phyloP scores from a whole-genome alignment of 1,284 basidiomycete genomes.

The Apiotrichum veenhuisii region DNA sequence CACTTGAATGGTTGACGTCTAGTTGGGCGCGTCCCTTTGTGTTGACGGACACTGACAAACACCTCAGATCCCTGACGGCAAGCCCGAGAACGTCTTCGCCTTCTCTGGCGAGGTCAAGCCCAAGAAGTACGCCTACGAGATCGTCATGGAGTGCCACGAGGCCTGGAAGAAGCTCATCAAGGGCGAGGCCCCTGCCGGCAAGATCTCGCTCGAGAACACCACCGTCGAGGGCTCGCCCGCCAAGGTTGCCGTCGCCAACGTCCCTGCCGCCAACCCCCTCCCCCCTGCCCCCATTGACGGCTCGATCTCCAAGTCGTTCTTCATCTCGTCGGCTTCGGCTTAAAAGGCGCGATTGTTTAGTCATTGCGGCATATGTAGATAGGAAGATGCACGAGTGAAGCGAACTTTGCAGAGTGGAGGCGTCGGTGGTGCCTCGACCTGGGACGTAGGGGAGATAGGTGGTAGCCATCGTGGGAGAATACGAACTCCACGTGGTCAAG shows the following conservation, averaged over 20 bases:
- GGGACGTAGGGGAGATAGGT: no score
- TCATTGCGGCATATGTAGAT: not conserved
- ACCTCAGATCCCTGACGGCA: constrained; percentile 89
- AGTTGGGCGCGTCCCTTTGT: no score
- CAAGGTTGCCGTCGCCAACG: constrained; percentile 62
- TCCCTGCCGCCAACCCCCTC: constrained; percentile 77
- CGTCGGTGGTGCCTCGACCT: no score
- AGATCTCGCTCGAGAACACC: constrained; percentile 65
- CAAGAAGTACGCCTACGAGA: constrained; percentile 98
- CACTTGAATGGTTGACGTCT: constrained; percentile 59
- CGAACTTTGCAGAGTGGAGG: not conserved
- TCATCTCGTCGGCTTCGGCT: constrained; percentile 65
- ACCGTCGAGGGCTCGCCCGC: constrained; percentile 68
- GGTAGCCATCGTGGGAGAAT: no score
- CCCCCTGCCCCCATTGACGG: constrained; percentile 82
- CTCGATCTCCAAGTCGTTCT: constrained; percentile 62
- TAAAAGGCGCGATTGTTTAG: constrained; percentile 14
- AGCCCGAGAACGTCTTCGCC: constrained; percentile 98
- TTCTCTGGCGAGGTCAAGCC: constrained; percentile 99
- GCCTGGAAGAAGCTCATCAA: constrained; percentile 92
- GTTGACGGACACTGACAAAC: no score
- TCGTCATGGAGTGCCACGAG: constrained; percentile 98
- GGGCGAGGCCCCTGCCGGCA: constrained; percentile 66
- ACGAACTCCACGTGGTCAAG: no score
- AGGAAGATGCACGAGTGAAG: not conserved